Percentiles rank a stretch among this genome's conserved stretches.
These are phyloP conservation scores for Pseudozyma sp. DNA, from an alignment of 1,284 basidiomycete species.

Conservation along the genomic window DNA sequence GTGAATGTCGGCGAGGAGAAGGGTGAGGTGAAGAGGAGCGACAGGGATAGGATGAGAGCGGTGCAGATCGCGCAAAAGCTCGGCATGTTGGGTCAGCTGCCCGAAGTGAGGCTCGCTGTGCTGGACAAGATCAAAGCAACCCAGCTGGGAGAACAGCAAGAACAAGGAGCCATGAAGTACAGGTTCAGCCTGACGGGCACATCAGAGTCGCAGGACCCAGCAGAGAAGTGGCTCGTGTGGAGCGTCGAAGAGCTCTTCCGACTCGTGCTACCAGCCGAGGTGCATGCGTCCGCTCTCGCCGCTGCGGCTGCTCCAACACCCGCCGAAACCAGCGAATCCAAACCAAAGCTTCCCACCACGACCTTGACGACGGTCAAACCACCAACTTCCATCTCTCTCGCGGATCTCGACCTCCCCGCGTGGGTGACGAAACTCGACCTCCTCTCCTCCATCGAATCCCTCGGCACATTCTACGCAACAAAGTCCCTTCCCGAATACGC, in stretches of 20 bases:
- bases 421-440: constrained; percentile 66
- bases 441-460: constrained; percentile 65
- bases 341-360: neutral
- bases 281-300: constrained; percentile 33
- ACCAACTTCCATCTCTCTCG: constrained; percentile 46
- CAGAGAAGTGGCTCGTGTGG: constrained; percentile 67
- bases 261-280: constrained; percentile 38
- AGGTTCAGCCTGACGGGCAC: constrained; percentile 38
- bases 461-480: constrained; percentile 67
- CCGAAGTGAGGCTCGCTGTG: constrained; percentile 34
- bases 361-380: constrained; percentile 14
- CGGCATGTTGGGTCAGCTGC: constrained; percentile 56
- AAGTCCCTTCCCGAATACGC: constrained; percentile 65
- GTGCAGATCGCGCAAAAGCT: constrained; percentile 63
- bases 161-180: constrained; percentile 16
- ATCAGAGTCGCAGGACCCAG: constrained; percentile 39
- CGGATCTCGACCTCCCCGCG: constrained; percentile 66
- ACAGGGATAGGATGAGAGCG: constrained; percentile 58
- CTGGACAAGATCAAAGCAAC: constrained; percentile 16
- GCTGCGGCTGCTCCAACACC: constrained; percentile 18
- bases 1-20: constrained; percentile 13
- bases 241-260: constrained; percentile 66
- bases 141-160: constrained; percentile 8
- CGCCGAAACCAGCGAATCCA: neutral
- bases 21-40: constrained; percentile 25